Evolutionary conservation across 164 flowering plant species (phyloP), one percentile per base, ranked within the genome.

Genomic region (Vitis amurensis): DNA sequence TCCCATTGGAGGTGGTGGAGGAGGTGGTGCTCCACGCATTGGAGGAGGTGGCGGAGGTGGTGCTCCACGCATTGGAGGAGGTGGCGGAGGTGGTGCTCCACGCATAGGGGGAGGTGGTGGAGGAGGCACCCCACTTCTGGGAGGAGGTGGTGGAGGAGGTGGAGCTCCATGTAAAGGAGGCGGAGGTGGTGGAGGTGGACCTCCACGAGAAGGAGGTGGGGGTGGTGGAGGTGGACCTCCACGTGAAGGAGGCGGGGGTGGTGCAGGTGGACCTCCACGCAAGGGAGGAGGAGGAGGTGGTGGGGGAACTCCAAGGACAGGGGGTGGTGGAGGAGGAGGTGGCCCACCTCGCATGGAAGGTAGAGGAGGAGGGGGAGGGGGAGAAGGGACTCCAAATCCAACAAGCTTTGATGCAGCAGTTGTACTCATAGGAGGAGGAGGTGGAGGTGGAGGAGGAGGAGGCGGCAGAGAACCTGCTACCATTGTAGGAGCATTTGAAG

Each of bases 101-200:
- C n/a, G 49, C 16, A 52, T n/a, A 19, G 70, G 69, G 27, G 65
- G 61, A 8, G 58, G 66, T 30, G 60, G 64, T 31, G 44, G 44
- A 4, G 44, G 7, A 31, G 44, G 44, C 8, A 4, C 44, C 44
- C 44, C 44, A 31, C 44, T 31, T 31, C 44, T 31, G 0, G 44
- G 44, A 9, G 73, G 77, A 23, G 73, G 68, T 2, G 73, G 83
- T 8, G 78, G 79, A 1, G 75, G 71, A 29, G 73, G 67, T 17
- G 64, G 60, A 12, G 47, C 65, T 58, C 59, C 23, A 65, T 29
- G 17, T 44, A 8, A 12, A 48, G 77, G 76, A 2, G 81, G 65
- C 4, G 68, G 62, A 2, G 71, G 71, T 2, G 81, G 65, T 4
- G 68, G 62, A 2, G 71, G 71, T 30, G 65, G 50, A 6, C 16